phyloP scores from a whole-genome alignment of 1,139 yeast species.

The Pichia sp. region DNA sequence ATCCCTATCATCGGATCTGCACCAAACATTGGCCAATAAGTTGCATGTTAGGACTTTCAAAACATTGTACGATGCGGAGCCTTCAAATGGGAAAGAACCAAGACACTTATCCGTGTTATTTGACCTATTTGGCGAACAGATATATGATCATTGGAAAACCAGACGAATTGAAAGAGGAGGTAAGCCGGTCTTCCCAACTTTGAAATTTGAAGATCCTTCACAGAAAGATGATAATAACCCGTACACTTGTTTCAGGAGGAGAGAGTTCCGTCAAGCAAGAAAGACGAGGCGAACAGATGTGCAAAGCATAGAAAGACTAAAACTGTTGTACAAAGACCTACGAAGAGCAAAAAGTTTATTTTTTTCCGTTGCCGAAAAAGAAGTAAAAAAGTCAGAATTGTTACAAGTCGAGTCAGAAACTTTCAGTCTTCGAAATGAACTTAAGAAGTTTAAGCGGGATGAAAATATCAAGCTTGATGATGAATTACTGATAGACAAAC shows the following conservation, averaged over 20 bases:
- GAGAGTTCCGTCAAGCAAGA: slow-evolving; percentile 93
- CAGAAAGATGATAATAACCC: slow-evolving; percentile 93
- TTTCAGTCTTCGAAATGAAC: slow-evolving; percentile 65
- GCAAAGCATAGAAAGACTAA: slow-evolving; percentile 79
- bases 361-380: slow-evolving; percentile 70
- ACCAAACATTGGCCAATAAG: slow-evolving; percentile 33
- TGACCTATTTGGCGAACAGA: slow-evolving; percentile 57
- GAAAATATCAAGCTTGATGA: slow-evolving; percentile 82
- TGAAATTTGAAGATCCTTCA: slow-evolving; percentile 82
- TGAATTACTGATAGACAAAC: slow-evolving; percentile 74
- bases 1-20: slow-evolving; percentile 33
- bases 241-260: slow-evolving; percentile 89
- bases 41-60: slow-evolving; percentile 34
- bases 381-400: slow-evolving; percentile 54
- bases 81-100: slow-evolving; percentile 32
- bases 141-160: slow-evolving; percentile 78
- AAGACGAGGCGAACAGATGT: slow-evolving; percentile 94
- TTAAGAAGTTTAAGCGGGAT: slow-evolving; percentile 71
- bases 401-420: slow-evolving; percentile 58
- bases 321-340: slow-evolving; percentile 71
- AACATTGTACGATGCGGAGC: slow-evolving; percentile 49
- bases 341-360: slow-evolving; percentile 71
- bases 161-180: slow-evolving; percentile 74
- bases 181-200: slow-evolving; percentile 62
- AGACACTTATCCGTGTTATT: slow-evolving; percentile 53